Percentiles rank a stretch among this genome's conserved stretches.
Evolutionary conservation across 2,329 filamentous ascomycete species (phyloP).

Genomic region (Botrytis medusae): DNA sequence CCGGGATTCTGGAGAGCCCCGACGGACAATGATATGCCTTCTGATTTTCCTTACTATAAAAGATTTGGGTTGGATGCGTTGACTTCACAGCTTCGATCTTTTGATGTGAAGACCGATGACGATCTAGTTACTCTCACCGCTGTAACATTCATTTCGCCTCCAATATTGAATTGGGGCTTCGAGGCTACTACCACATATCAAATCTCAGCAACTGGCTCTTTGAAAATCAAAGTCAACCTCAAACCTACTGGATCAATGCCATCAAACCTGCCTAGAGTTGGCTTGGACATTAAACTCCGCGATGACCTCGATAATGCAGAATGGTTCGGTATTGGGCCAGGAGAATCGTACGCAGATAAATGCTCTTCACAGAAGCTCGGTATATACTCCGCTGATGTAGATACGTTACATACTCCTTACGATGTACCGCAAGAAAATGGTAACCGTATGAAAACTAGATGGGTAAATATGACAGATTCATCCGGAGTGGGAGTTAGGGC

Average conservation of each 20-base stretch:
- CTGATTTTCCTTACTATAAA: conserved; percentile 58
- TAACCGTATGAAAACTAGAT: conserved; percentile 25
- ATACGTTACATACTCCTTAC: conserved; percentile 57
- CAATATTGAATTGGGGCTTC: conserved; percentile 60
- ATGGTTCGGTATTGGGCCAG: conserved; percentile 69
- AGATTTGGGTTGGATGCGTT: conserved; percentile 50
- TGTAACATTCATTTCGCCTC: conserved; percentile 55
- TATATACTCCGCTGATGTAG: conserved; percentile 49
- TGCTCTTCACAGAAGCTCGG: conserved; percentile 60
- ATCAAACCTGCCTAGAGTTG: conserved; percentile 59
- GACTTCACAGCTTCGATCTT: conserved; percentile 48
- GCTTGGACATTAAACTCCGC: conserved; percentile 56
- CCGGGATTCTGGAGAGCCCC: conserved; percentile 59
- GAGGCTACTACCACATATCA: conserved; percentile 52
- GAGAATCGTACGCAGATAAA: conserved; percentile 66
- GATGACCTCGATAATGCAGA: conserved; percentile 48
- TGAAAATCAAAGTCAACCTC: conserved; percentile 49
- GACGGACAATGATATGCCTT: conserved; percentile 63
- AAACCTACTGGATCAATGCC: conserved; percentile 51
- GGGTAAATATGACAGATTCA: conserved; percentile 18
- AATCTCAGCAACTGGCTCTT: conserved; percentile 46
- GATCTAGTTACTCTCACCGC: conserved; percentile 44
- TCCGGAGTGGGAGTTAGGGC: conserved; percentile 9
- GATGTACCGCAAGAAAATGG: conserved; percentile 59
- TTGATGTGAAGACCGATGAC: conserved; percentile 37